Conservation (phyloP, 768 basidiomycete species). For the Mycena capillaripes region DNA sequence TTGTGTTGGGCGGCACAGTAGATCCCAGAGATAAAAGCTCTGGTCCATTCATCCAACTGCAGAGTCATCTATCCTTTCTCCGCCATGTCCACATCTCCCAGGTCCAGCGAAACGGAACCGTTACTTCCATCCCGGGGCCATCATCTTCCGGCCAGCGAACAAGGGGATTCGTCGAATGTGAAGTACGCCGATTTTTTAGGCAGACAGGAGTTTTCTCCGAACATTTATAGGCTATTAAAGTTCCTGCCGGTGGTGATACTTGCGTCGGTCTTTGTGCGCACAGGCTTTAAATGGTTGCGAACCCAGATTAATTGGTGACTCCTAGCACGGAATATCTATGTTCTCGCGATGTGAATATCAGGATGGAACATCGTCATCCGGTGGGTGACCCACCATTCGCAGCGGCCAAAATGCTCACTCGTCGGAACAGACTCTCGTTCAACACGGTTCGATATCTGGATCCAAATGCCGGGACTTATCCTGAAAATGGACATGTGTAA, state of each 20-base stretch:
- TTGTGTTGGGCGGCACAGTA: too few relatives aligned
- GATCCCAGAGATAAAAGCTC: too few relatives aligned
- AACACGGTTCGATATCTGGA: background rate
- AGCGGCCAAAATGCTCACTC: background rate
- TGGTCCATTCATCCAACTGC: too few relatives aligned
- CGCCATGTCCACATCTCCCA: too few relatives aligned
- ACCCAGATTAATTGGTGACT: background rate
- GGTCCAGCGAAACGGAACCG: too few relatives aligned
- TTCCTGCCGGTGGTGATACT: background rate
- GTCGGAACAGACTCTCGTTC: background rate
- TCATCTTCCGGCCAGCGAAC: too few relatives aligned
- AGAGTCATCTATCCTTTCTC: too few relatives aligned
- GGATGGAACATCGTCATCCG: background rate
- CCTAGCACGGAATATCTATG: slow-evolving; percentile 23
- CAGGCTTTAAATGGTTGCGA: background rate
- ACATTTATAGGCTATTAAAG: too few relatives aligned
- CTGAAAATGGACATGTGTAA: background rate
- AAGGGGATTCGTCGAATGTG: too few relatives aligned
- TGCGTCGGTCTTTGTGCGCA: slow-evolving; percentile 14
- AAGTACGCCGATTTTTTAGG: too few relatives aligned
- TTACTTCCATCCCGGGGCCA: too few relatives aligned
- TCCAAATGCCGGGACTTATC: background rate
- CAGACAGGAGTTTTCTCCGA: too few relatives aligned
- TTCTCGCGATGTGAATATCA: slow-evolving; percentile 8
- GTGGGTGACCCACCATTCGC: background rate